These are phyloP conservation scores for Botrytis byssoidea DNA, from an alignment of 2,329 filamentous ascomycete genomes.

Conservation along the genomic window DNA sequence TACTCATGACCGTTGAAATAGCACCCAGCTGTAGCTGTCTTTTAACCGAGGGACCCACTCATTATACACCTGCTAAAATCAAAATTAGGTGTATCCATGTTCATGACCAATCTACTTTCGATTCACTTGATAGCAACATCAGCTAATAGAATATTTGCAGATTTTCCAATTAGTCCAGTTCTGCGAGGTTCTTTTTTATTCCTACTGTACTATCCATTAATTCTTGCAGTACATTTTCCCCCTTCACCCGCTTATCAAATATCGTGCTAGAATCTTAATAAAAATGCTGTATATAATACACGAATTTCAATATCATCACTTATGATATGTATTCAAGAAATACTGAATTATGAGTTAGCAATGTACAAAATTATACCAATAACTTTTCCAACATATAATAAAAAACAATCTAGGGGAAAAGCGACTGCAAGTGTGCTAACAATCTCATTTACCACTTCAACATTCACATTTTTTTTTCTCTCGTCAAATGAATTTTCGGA, in stretches of 20 bases:
- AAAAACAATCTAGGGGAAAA: background rate
- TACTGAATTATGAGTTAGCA: background rate
- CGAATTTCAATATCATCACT: background rate
- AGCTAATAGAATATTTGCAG: no score
- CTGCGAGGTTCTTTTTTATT: background rate
- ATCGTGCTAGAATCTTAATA: background rate
- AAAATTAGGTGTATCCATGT: background rate
- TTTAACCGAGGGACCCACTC: background rate
- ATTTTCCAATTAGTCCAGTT: background rate
- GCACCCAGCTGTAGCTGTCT: background rate
- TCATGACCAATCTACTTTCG: background rate
- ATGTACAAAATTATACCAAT: background rate
- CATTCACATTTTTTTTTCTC: background rate
- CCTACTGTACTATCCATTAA: background rate
- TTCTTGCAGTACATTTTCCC: background rate
- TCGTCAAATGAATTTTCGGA: background rate
- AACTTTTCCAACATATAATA: rapidly evolving
- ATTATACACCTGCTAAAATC: background rate
- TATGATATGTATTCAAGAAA: background rate
- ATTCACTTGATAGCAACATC: background rate
- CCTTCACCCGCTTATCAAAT: background rate
- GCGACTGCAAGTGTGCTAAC: background rate
- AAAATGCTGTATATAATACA: rapidly evolving
- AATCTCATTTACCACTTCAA: background rate
- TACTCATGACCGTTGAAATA: background rate